phyloP scores from a whole-genome alignment of 495 filamentous ascomycete species.

The Parathielavia appendiculata region DNA sequence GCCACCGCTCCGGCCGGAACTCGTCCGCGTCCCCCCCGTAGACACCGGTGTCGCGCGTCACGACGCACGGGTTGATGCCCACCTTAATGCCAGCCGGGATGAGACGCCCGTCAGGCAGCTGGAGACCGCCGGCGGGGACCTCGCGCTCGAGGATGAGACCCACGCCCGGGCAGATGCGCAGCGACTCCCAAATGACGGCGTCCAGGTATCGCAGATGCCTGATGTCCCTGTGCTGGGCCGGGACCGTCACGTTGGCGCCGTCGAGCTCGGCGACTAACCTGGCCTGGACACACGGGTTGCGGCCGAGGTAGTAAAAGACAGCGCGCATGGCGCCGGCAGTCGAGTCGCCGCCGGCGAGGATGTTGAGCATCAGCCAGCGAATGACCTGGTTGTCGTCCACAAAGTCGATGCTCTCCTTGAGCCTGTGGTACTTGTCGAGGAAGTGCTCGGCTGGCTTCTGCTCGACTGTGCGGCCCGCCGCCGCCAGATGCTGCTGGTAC shows the following conservation, averaged over 20 bases:
- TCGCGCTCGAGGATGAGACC: background rate
- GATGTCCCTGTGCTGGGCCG: no score
- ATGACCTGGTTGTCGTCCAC: background rate
- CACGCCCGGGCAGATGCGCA: background rate
- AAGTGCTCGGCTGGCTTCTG: no score
- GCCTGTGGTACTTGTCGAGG: no score
- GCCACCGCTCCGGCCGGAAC: background rate
- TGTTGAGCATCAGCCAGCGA: background rate
- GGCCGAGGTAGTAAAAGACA: background rate
- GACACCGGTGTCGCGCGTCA: background rate
- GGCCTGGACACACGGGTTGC: background rate
- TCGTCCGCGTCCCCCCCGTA: background rate
- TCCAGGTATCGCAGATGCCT: background rate
- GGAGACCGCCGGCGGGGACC: background rate
- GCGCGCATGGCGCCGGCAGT: background rate
- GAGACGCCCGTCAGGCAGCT: background rate
- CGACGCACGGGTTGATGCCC: background rate
- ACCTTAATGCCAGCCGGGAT: background rate
- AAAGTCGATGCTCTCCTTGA: background rate
- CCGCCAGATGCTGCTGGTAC: no score
- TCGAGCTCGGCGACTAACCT: no score
- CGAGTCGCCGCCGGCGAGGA: background rate
- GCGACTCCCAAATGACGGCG: background rate
- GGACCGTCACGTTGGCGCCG: no score
- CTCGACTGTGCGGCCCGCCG: no score